Conservation (phyloP, 2,329 filamentous ascomycete species). For the Fusarium sp. region DNA sequence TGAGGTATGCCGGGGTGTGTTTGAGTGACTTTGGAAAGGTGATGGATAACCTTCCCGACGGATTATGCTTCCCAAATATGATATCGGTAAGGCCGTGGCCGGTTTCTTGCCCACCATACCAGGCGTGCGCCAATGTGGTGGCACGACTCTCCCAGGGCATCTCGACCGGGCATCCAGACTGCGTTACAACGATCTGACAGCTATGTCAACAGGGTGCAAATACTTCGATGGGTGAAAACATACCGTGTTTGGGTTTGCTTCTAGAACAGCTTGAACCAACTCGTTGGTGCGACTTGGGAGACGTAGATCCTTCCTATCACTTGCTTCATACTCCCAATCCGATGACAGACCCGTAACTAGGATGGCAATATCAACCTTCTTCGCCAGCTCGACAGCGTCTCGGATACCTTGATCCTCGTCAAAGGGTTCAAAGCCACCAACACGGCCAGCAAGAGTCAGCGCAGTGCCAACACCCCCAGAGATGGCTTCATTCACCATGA, state of each 20-base stretch:
- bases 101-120: constrained; percentile 44
- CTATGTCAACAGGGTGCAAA: neutral
- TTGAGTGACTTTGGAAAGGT: constrained; percentile 72
- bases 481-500: neutral
- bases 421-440: neutral
- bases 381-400: neutral
- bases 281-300: neutral
- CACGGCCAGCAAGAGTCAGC: neutral
- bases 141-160: constrained; percentile 51
- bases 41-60: constrained; percentile 70
- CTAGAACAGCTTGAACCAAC: neutral
- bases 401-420: neutral
- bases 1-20: constrained; percentile 77
- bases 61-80: constrained; percentile 38
- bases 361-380: neutral
- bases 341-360: neutral
- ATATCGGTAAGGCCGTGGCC: constrained; percentile 43
- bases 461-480: neutral
- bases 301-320: neutral
- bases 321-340: neutral
- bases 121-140: constrained; percentile 44
- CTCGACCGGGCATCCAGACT: constrained; percentile 63
- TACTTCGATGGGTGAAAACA: neutral
- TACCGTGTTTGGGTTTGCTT: neutral
- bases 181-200: constrained; percentile 29